Conservation (phyloP, 768 basidiomycete genomes). For the Boletus rubescentipes region DNA sequence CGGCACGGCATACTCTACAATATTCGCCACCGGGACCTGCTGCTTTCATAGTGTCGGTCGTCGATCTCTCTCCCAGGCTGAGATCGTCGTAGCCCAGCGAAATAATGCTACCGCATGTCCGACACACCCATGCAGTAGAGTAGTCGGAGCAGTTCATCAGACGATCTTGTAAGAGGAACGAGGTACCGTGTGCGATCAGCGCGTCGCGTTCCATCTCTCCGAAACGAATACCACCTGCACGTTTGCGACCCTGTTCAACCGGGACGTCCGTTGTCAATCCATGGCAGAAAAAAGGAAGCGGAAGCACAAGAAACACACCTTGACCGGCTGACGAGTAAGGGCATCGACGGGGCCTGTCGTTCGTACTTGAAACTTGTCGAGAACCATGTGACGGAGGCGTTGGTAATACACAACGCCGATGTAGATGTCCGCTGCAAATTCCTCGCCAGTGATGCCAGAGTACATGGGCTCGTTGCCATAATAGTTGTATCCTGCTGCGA, state of each 20-base stretch:
- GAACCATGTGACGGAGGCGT: conserved; percentile 97
- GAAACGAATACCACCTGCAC: conserved; percentile 97
- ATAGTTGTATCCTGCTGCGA: conserved; percentile 95
- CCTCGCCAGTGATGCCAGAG: conserved; percentile 97
- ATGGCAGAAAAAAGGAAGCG: neutral
- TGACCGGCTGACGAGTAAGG: conserved; percentile 94
- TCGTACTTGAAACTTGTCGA: conserved; percentile 99
- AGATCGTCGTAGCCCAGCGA: conserved; percentile 95
- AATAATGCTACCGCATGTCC: conserved; percentile 93
- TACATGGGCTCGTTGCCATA: conserved; percentile 99
- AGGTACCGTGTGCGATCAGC: conserved; percentile 96
- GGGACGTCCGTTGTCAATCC: conserved; percentile 5
- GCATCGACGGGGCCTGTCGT: conserved; percentile 98
- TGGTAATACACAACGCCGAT: conserved; percentile 99
- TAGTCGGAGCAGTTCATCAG: conserved; percentile 99
- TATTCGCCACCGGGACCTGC: conserved; percentile 87
- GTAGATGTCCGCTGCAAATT: conserved; percentile 98
- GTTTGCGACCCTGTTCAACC: conserved; percentile 83
- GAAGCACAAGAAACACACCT: conserved; percentile 51
- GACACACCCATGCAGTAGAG: conserved; percentile 98
- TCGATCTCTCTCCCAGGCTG: conserved; percentile 61
- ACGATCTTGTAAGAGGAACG: conserved; percentile 96
- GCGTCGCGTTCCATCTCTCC: conserved; percentile 99
- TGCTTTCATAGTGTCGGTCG: conserved; percentile 50
- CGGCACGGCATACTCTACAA: conserved; percentile 87